Base-by-base conservation (phyloP, 2,329 filamentous ascomycete species). In the Fusarium sp. region DNA sequence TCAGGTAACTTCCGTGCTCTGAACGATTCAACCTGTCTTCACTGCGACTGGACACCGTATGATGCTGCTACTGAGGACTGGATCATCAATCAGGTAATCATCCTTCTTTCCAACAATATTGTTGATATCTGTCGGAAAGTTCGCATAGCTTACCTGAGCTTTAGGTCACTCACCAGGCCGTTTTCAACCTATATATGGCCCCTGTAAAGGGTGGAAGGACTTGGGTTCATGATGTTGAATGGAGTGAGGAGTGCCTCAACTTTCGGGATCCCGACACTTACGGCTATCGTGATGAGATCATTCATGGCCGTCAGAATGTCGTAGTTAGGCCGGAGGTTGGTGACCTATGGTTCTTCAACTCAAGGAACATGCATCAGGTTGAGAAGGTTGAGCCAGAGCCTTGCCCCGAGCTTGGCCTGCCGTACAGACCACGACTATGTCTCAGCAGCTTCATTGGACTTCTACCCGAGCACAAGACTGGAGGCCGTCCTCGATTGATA, bases 41-140 rank as follows among this genome's bases (percentile, higher is more conserved):
- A 58, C 19, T 58, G 55, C n/a, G 55, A 58, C 23, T 58, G 55
- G 55, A 58, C 55, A 15, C 55, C 55, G 7, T 58, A 58, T 38
- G 55, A 58, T 49, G 55, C 55, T 3, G 55, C 42, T 6, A 58
- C 55, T 5, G 55, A 58, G 8, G 55, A 58, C 15, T 58, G 55
- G 55, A 58, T 58, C 16, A 58, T 58, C 11, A 58, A 58, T 18
- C 55, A 49, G 25, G 55, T 58, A 49, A 19, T 23, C 16, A 3
- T 18, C 33, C 33, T 35, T 18, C 33, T 35, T 35, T 35, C 33
- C 16, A 9, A 10, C 1, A 35, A 10, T 16, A 8, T 35, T 35
- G 33, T 8, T 0, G 3, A 8, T 9, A 5, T 7, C 10, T 7
- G 7, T 23, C 5, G 4, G 3, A 33, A 3, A 10, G 23, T 23